Base-by-base conservation (phyloP, 257 asterid species). In the Knoxia roxburghii region DNA sequence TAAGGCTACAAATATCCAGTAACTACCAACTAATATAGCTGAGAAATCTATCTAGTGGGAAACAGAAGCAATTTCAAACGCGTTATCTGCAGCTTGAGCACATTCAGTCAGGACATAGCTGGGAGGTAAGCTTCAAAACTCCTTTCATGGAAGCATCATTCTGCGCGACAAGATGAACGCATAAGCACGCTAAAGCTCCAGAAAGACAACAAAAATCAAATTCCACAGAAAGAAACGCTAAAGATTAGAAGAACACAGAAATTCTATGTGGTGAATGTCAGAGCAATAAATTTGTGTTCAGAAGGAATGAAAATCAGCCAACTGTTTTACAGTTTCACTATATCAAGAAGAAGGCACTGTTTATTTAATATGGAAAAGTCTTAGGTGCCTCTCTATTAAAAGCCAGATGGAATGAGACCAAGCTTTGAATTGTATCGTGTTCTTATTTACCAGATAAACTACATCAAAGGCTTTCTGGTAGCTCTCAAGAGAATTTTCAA, bases 91-190 rank as follows among this genome's bases (percentile, higher is more conserved):
- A 68, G 49, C 68, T 72, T 57, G 76, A 74, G 70, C 77, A 54
- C 64, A 68, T 69, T 37, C 81, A 64, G 70, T 54, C 67, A 21
- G 89, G 83, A 70, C 96, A 90, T 49, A 90, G 91, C 75, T 75
- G 86, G 72, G 88, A 79, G 66, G 93, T 89, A 65, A 90, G 91
- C 83, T 88, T 81, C 70, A 85, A 79, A 43, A 88, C 91, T 77
- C 96, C 96, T 78, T 73, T 58, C 97, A 88, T 86, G 61, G 96
- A 29, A 65, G 93, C 82, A 69, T 90, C 97, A 37, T 90, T 79
- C 97, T 90, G 91, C 78, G 68, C 9, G 67, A n/a, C 40, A 23
- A 8, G 46, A 32, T 18, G 61, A 21, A 23, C 52, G 35, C 21
- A 68, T 45, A n/a, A 45, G 52, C 54, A 43, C 23, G 52, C 67